A percentile compares a stretch with the other conserved stretches of the same genome.
Conservation (phyloP, 352 stramenopile genomes). For the Phytophthora brassicae region DNA sequence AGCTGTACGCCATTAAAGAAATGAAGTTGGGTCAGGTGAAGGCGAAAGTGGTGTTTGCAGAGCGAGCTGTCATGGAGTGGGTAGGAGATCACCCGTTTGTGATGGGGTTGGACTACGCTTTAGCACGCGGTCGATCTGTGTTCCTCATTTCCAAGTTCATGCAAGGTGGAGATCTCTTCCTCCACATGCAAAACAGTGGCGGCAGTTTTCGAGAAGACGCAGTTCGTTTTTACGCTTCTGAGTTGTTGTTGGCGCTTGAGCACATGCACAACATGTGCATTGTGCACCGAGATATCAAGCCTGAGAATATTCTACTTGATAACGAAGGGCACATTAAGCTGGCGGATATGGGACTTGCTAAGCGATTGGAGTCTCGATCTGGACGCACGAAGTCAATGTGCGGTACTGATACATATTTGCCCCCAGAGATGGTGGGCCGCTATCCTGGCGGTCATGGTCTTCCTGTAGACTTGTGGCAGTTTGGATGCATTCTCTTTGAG, state of each 20-base stretch:
- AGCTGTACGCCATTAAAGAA: conserved; percentile 87
- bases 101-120: conserved; percentile 96
- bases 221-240: conserved; percentile 85
- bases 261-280: conserved; percentile 93
- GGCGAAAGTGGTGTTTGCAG: conserved; percentile 83
- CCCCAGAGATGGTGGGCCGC: conserved; percentile 87
- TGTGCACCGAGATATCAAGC: conserved; percentile 93
- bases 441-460: conserved; percentile 82
- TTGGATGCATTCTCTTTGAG: conserved; percentile 94
- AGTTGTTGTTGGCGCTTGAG: conserved; percentile 78
- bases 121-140: conserved; percentile 95
- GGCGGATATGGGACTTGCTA: conserved; percentile 91
- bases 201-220: conserved; percentile 76
- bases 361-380: conserved; percentile 71
- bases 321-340: conserved; percentile 89
- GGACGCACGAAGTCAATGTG: conserved; percentile 90
- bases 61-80: conserved; percentile 86
- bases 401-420: conserved; percentile 89
- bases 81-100: conserved; percentile 94
- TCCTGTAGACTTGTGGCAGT: conserved; percentile 93
- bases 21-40: conserved; percentile 91
- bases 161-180: conserved; percentile 95
- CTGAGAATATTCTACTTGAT: conserved; percentile 91
- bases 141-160: conserved; percentile 99
- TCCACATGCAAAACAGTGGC: conserved; percentile 88